Base-by-base conservation (phyloP, 257 asterid genomes). In the Solanum appendiculatum region DNA sequence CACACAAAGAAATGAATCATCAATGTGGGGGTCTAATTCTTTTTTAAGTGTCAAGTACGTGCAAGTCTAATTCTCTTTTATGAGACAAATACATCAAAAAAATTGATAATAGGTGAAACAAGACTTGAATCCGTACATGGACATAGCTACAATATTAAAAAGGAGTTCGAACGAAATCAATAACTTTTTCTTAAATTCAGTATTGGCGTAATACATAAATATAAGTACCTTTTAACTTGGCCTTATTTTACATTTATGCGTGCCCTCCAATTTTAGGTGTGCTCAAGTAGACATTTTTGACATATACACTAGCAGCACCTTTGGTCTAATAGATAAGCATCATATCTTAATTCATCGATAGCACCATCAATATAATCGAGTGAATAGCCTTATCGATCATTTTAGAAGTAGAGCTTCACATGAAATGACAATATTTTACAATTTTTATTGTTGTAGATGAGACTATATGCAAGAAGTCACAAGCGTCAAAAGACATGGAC, bases 391-490 rank as follows among this genome's bases (percentile, higher is more conserved):
- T 5, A 64, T 25, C 72, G 31, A 64, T 66, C 2, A 1, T 14
- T 66, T 6, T 14, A 66, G 1, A 66, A 66, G 21, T 6, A 27
- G 5, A 1, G 9, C 9, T 8, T 18, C 16, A 70, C 25, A 33
- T 70, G 42, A 18, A 33, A 33, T 36, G 44, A 33, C n/a, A 9
- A 31, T n/a, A 6, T 15, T 69, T 69, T 69, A 69, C 83, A 40
- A 39, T 75, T 40, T n/a, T 18, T 75, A 75, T 39, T 86, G 58
- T 37, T 66, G 74, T 10, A 87, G 89, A 51, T 87, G 89, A 87
- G 87, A 87, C 48, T 83, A 83, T 40, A 68, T 87, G 16, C 87
- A 51, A 87, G 89, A 83, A 75, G 85, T 80, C 6, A 51, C 88
- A 54, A 25, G 56, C 60, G n/a, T 56, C 34, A 15, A 54, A 72